Base-by-base conservation (phyloP, 768 basidiomycete genomes). In the Xerocomellus amylosporus region DNA sequence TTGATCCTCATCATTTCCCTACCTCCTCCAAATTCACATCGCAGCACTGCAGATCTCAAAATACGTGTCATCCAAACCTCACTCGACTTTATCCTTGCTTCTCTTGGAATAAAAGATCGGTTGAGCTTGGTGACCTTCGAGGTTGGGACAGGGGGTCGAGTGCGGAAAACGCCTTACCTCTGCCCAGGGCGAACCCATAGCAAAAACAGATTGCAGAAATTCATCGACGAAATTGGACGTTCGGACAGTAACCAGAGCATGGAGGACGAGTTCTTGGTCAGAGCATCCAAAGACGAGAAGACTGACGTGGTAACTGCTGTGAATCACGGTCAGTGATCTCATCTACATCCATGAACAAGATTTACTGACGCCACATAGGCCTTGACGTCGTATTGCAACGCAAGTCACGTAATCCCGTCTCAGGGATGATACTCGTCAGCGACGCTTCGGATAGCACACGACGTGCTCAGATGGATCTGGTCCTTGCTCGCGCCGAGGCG, bases 281-380 rank as follows among this genome's bases (percentile, higher is more conserved):
- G 85, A 55, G 84, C 84, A 14, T 84, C 84, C 54, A 87, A 87
- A 66, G 95, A 98, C 17, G 95, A 98, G 72, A 91, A 94, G 73
- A 92, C 92, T 26, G 96, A 97, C 70, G 96, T 99, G 17, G 93
- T 98, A 22, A 96, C 95, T 12, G 97, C 95, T n/a, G 92, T 98
- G 53, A 99, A 99, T 69, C 88, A 96, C 64, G 93, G 91, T 87
- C 49, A 46, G 75, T 55, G 30, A 42, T 39, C 8, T 40, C n/a
- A 9, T 36, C 26, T 42, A 34, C 50, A 3, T 20, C 17, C 17
- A 26, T 45, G 19, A 14, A 12, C 36, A 42, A 22, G 38, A 20
- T 48, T 46, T 47, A 24, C 28, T 40, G 36, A 49, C 24, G 26
- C 33, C 12, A 48, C 49, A 10, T 61, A 90, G 93, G 89, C 39